phyloP scores from a whole-genome alignment of 805 yeast species.

The Ogataea pignaliae region DNA sequence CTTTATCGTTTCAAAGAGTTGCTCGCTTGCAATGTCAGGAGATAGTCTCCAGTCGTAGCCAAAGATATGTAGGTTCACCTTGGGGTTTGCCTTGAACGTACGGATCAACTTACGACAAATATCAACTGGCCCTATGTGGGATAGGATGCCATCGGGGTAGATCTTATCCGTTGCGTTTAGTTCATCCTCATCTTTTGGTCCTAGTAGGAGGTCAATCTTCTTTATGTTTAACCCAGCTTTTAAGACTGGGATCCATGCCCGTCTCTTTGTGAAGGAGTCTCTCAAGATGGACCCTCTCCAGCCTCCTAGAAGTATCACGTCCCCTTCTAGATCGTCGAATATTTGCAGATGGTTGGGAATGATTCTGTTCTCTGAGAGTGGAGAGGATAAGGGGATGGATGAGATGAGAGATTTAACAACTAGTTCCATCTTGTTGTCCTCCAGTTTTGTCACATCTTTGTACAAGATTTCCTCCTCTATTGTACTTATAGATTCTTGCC shows the following conservation, averaged over 20 bases:
- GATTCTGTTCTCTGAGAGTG: constrained; percentile 7
- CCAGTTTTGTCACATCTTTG: constrained; percentile 50
- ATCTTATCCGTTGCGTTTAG: constrained; percentile 44
- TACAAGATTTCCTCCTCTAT: constrained; percentile 60
- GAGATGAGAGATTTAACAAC: constrained; percentile 53
- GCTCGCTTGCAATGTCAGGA: constrained; percentile 47
- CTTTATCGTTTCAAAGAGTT: constrained; percentile 45
- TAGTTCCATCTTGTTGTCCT: constrained; percentile 66
- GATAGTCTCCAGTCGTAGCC: constrained; percentile 96
- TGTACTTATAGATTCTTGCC: constrained; percentile 57
- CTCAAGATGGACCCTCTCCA: constrained; percentile 79
- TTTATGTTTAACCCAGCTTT: constrained; percentile 78
- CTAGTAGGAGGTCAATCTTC: constrained; percentile 65
- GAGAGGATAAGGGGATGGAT: constrained; percentile 21
- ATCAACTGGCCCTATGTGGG: constrained; percentile 86
- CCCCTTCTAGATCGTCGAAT: constrained; percentile 66
- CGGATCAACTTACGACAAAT: constrained; percentile 59
- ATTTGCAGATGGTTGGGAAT: constrained; percentile 39
- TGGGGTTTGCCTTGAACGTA: constrained; percentile 49
- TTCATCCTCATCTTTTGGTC: constrained; percentile 73
- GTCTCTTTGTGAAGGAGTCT: constrained; percentile 55
- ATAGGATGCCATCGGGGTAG: constrained; percentile 71
- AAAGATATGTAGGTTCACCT: constrained; percentile 60
- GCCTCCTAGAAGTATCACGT: constrained; percentile 80
- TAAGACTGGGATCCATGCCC: constrained; percentile 79